Conservation (phyloP, 2,329 filamentous ascomycete species). For the Xylariales sp. region DNA sequence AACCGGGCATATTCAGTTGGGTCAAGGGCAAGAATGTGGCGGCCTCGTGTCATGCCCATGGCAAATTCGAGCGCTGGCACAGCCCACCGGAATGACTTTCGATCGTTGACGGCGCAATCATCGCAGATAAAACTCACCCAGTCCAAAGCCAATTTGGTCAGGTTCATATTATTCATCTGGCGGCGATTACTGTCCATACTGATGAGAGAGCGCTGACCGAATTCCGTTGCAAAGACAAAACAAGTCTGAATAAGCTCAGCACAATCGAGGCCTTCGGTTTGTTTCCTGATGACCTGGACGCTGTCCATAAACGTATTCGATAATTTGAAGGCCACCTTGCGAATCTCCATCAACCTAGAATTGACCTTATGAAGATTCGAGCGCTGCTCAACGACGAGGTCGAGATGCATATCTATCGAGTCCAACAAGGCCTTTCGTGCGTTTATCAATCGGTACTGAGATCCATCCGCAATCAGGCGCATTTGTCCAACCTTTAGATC, state of each 20-base stretch:
- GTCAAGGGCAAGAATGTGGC: slow-evolving; percentile 86
- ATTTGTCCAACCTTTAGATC: slow-evolving; percentile 85
- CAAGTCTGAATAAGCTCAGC: slow-evolving; percentile 97
- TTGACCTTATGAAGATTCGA: slow-evolving; percentile 94
- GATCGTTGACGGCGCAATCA: slow-evolving; percentile 88
- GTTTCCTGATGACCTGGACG: slow-evolving; percentile 85
- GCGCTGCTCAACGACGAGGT: slow-evolving; percentile 85
- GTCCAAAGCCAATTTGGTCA: slow-evolving; percentile 88
- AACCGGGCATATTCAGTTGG: slow-evolving; percentile 83
- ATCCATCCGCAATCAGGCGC: slow-evolving; percentile 83
- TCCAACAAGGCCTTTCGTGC: slow-evolving; percentile 77
- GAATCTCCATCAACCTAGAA: slow-evolving; percentile 84
- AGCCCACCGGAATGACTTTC: slow-evolving; percentile 96
- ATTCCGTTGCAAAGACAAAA: slow-evolving; percentile 98
- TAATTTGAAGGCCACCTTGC: slow-evolving; percentile 91
- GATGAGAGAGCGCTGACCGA: slow-evolving; percentile 87
- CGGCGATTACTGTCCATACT: slow-evolving; percentile 95
- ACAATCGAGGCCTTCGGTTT: slow-evolving; percentile 79
- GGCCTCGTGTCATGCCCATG: slow-evolving; percentile 93
- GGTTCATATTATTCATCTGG: slow-evolving; percentile 94
- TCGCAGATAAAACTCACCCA: slow-evolving; percentile 99
- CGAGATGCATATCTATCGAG: slow-evolving; percentile 77
- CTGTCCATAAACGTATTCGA: slow-evolving; percentile 99
- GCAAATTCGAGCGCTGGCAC: slow-evolving; percentile 93
- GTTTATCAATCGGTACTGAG: slow-evolving; percentile 70